phyloP scores from a whole-genome alignment of 2,329 filamentous ascomycete species.

The Clonostachys rhizophaga region DNA sequence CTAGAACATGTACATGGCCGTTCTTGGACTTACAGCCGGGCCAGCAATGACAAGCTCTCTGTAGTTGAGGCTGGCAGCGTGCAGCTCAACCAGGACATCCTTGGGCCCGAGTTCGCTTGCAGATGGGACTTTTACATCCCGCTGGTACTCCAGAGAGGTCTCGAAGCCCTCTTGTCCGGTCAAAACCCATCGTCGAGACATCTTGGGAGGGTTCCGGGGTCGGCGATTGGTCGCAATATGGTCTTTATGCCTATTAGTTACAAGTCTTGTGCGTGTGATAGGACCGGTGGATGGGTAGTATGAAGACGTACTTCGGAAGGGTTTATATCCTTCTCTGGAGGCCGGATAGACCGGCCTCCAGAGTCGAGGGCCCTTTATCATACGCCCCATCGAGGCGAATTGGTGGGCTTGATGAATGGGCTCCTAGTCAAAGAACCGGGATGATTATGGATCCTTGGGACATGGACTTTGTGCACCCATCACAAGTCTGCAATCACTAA shows the following conservation, averaged over 20 bases:
- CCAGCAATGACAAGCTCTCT: conserved; percentile 39
- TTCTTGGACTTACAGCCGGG: conserved; percentile 7
- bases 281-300: neutral
- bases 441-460: no score
- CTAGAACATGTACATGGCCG: no score
- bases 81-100: conserved; percentile 55
- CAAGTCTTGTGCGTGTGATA: neutral
- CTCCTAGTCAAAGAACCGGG: no score
- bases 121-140: conserved; percentile 8
- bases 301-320: neutral
- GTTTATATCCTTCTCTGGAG: no score
- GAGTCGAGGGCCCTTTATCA: no score
- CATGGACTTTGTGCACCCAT: no score
- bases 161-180: conserved; percentile 25
- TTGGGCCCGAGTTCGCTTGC: conserved; percentile 40
- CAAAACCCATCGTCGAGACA: conserved; percentile 17
- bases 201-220: neutral
- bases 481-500: no score
- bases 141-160: conserved; percentile 21
- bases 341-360: no score
- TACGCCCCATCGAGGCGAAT: no score
- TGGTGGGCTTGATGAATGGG: no score
- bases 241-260: no score
- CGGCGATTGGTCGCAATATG: no score
- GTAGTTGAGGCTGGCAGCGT: conserved; percentile 43